Conservation (phyloP, 2,329 filamentous ascomycete genomes). For the Fonsecaea erecta region DNA sequence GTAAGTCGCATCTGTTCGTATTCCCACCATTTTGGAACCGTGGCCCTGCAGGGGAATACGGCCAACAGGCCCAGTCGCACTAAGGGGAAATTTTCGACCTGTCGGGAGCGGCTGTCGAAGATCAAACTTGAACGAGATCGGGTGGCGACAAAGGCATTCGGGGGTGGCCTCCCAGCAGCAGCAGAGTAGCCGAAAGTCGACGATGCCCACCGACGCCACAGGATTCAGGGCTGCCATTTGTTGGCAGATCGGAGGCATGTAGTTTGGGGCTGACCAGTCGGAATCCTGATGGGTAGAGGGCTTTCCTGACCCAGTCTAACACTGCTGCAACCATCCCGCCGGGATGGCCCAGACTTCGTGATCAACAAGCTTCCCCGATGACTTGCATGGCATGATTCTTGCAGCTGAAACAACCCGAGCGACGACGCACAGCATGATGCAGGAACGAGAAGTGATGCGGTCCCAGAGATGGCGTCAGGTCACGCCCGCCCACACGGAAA, state of each 20-base stretch:
- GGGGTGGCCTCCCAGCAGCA: conserved; percentile 12
- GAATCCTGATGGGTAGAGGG: neutral
- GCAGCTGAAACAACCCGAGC: conserved; percentile 26
- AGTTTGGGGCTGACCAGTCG: conserved; percentile 19
- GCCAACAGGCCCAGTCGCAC: neutral
- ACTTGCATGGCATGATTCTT: conserved; percentile 25
- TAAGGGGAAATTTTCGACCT: conserved; percentile 4
- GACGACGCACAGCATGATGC: conserved; percentile 28
- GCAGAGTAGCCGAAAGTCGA: conserved; percentile 40
- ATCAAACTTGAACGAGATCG: conserved; percentile 6
- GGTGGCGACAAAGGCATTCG: conserved; percentile 9
- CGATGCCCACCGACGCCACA: neutral
- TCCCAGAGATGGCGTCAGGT: conserved; percentile 16
- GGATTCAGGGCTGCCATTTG: conserved; percentile 17
- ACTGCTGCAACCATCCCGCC: conserved; percentile 16
- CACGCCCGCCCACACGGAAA: conserved; percentile 5
- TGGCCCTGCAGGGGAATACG: neutral
- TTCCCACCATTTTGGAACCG: neutral
- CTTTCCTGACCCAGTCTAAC: conserved; percentile 3
- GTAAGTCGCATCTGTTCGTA: neutral
- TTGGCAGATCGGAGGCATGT: conserved; percentile 21
- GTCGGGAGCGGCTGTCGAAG: neutral
- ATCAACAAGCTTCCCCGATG: conserved; percentile 19
- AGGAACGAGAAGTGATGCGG: conserved; percentile 18
- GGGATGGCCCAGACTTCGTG: conserved; percentile 9